Conservation (phyloP, 1,284 basidiomycete genomes). For the Trichosporon asahii region DNA sequence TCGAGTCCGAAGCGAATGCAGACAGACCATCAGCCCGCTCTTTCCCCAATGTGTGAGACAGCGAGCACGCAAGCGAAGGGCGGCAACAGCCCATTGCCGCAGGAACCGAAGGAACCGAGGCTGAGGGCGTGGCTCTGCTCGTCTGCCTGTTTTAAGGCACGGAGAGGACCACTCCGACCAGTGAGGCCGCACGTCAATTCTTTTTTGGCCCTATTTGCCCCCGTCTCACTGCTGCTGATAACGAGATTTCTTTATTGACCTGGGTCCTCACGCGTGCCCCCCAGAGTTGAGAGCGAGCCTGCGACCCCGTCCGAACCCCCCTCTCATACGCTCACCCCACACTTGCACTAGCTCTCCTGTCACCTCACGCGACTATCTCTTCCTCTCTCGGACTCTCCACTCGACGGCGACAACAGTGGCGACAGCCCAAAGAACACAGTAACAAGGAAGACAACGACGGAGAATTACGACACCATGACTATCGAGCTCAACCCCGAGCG, state of each 20-base stretch:
- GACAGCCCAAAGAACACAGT: background rate
- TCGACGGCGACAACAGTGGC: background rate
- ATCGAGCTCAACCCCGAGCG: conserved; percentile 22
- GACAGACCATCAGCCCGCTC: too few relatives aligned
- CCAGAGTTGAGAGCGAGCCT: too few relatives aligned
- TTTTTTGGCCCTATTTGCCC: conserved; percentile 1
- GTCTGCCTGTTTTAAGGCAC: background rate
- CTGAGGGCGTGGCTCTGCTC: background rate
- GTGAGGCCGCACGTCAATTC: background rate
- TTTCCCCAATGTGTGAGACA: background rate
- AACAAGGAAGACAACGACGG: background rate
- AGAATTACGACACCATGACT: background rate
- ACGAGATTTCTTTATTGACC: background rate
- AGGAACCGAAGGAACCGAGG: background rate
- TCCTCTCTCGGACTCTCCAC: background rate
- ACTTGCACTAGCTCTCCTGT: too few relatives aligned
- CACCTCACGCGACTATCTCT: background rate
- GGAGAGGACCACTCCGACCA: background rate
- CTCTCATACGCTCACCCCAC: background rate
- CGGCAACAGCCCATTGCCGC: background rate
- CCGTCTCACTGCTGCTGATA: background rate
- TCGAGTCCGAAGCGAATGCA: background rate
- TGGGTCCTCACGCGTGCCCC: background rate
- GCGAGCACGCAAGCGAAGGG: background rate
- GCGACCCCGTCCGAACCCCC: background rate